Percentiles rank a stretch among this genome's conserved stretches.
Evolutionary conservation across 1,284 basidiomycete genomes (phyloP).

Genomic region (Trichosporon sp.): DNA sequence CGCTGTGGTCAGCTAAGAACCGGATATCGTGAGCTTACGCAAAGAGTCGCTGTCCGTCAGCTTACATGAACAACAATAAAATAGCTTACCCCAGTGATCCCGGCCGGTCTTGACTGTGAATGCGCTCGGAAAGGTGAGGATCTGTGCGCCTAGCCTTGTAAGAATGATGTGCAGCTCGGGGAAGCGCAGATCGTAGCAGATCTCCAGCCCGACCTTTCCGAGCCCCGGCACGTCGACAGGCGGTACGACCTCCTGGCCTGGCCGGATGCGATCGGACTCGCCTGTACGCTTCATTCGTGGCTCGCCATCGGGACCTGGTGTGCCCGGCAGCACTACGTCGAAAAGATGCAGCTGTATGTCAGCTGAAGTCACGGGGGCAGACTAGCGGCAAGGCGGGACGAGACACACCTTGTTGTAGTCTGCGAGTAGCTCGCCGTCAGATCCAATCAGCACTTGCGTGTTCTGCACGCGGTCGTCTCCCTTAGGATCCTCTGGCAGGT

Average conservation of each 20-base stretch:
- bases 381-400: background rate
- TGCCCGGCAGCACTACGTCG: slow-evolving; percentile 49
- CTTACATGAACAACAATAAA: no score
- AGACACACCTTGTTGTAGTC: slow-evolving; percentile 48
- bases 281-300: slow-evolving; percentile 20
- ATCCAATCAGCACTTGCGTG: slow-evolving; percentile 50
- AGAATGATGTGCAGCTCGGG: slow-evolving; percentile 50
- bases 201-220: slow-evolving; percentile 51
- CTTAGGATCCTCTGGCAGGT: slow-evolving; percentile 41
- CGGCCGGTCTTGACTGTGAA: slow-evolving; percentile 51
- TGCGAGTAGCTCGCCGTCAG: slow-evolving; percentile 42
- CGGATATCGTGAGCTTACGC: slow-evolving; percentile 9
- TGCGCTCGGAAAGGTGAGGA: slow-evolving; percentile 53
- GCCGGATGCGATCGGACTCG: slow-evolving; percentile 41
- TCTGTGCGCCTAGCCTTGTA: slow-evolving; percentile 48
- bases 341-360: slow-evolving; percentile 50
- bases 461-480: slow-evolving; percentile 49
- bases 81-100: slow-evolving; percentile 40
- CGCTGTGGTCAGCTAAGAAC: slow-evolving; percentile 12
- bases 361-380: background rate
- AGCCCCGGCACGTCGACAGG: slow-evolving; percentile 38
- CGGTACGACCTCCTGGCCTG: slow-evolving; percentile 39
- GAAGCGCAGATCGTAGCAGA: slow-evolving; percentile 55
- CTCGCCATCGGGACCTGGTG: slow-evolving; percentile 17
- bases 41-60: slow-evolving; percentile 23